Percentiles rank a stretch among this genome's conserved stretches.
Evolutionary conservation across 805 yeast species (phyloP).

Genomic region (Candida cerambycidarum): DNA sequence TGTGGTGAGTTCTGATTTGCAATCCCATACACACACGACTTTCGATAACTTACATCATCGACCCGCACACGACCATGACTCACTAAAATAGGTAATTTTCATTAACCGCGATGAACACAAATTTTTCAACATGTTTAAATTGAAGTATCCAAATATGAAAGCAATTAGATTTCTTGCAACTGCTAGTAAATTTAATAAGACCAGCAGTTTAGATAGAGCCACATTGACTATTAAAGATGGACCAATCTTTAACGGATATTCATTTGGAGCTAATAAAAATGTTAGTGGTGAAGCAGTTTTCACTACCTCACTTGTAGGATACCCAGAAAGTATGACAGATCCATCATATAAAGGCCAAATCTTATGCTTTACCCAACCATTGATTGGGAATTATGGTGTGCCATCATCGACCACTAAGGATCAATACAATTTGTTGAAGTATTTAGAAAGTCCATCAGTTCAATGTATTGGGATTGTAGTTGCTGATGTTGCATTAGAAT

Average conservation of each 20-base stretch:
- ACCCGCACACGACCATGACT: conserved; percentile 5
- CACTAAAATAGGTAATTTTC: conserved; percentile 10
- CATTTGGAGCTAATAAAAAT: conserved; percentile 93
- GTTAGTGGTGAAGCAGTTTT: conserved; percentile 97
- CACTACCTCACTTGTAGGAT: conserved; percentile 96
- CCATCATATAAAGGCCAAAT: conserved; percentile 98
- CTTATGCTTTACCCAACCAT: conserved; percentile 93
- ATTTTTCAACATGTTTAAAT: conserved; percentile 8
- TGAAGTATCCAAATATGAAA: background rate
- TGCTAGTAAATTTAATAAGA: conserved; percentile 34
- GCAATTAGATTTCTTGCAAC: conserved; percentile 28
- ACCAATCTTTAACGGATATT: conserved; percentile 87
- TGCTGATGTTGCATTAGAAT: conserved; percentile 89
- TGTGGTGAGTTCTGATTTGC: no score
- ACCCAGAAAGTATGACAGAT: conserved; percentile 98
- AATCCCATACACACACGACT: no score
- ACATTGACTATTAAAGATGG: conserved; percentile 90
- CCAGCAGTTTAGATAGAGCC: conserved; percentile 66
- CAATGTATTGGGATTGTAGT: conserved; percentile 97
- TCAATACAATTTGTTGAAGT: conserved; percentile 79
- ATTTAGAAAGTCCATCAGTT: conserved; percentile 86
- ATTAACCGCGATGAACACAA: conserved; percentile 35
- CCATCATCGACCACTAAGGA: conserved; percentile 83
- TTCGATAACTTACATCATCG: no score
- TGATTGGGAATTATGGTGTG: conserved; percentile 98